phyloP scores from a whole-genome alignment of 805 yeast genomes.

The baker's yeast (Saccharomyces cerevisiae) region DNA sequence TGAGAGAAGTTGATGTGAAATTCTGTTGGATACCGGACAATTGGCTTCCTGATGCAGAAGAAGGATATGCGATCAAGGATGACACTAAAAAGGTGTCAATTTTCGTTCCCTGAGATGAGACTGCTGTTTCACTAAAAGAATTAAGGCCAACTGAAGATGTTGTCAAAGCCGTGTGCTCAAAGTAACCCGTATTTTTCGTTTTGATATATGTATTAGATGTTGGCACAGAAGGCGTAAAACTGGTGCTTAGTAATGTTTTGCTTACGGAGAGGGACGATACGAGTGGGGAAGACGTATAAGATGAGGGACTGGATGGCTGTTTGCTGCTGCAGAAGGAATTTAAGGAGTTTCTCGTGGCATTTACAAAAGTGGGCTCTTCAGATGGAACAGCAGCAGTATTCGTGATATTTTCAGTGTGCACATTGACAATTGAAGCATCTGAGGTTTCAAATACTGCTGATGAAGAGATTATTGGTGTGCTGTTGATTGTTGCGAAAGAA shows the following conservation, averaged over 20 bases:
- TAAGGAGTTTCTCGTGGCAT: neutral
- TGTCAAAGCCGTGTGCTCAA: neutral
- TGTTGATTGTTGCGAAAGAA: neutral
- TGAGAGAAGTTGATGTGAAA: neutral
- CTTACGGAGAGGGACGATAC: neutral
- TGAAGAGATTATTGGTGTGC: neutral
- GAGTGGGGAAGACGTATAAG: neutral
- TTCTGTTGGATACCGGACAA: neutral
- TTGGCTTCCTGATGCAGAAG: neutral
- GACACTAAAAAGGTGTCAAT: neutral
- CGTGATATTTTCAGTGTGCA: constrained; percentile 1
- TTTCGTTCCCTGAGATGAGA: neutral
- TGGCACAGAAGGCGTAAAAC: neutral
- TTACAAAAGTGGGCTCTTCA: neutral
- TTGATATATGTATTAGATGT: neutral
- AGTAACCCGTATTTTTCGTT: neutral
- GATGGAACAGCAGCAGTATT: neutral
- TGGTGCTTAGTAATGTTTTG: neutral
- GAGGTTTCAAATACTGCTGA: neutral
- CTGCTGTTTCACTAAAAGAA: neutral
- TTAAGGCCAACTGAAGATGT: neutral
- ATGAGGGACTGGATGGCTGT: neutral
- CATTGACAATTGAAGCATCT: constrained; percentile 1
- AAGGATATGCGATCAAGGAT: neutral
- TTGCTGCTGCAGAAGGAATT: neutral